Evolutionary conservation across 371 early-diverging fungal species (phyloP).

Genomic region (Mucor lusitanicus): DNA sequence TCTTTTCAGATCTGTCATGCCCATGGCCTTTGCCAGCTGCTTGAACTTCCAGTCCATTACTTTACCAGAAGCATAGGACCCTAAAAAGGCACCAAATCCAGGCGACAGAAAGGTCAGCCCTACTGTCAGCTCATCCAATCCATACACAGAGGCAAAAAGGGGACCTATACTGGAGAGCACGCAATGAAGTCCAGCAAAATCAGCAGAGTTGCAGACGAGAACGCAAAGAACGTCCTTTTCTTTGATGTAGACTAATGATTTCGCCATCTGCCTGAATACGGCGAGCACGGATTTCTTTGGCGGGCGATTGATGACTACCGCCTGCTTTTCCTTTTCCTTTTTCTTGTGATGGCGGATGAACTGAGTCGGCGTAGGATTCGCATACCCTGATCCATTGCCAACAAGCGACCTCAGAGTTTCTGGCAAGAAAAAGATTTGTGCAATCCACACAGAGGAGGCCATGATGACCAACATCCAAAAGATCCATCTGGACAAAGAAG

Average conservation of each 20-base stretch:
- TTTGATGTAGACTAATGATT: constrained; percentile 31
- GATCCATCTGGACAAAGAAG: constrained; percentile 27
- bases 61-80: constrained; percentile 30
- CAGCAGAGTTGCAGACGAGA: constrained; percentile 31
- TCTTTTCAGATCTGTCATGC: constrained; percentile 10
- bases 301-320: not conserved
- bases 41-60: constrained; percentile 27
- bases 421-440: constrained; percentile 27
- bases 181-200: constrained; percentile 41
- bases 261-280: not conserved
- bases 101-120: constrained; percentile 33
- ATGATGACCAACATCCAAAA: constrained; percentile 37
- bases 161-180: constrained; percentile 36
- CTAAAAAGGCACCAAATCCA: constrained; percentile 31
- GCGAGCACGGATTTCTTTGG: not conserved
- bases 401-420: constrained; percentile 56
- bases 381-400: constrained; percentile 41
- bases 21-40: constrained; percentile 11
- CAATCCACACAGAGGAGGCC: constrained; percentile 15
- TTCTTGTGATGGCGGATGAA: not conserved
- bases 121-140: constrained; percentile 26
- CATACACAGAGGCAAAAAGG: constrained; percentile 19
- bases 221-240: constrained; percentile 36
- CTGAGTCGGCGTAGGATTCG: constrained; percentile 40
- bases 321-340: not conserved